Conservation (phyloP, 2,329 filamentous ascomycete species). For the Penicillium nordicum region DNA sequence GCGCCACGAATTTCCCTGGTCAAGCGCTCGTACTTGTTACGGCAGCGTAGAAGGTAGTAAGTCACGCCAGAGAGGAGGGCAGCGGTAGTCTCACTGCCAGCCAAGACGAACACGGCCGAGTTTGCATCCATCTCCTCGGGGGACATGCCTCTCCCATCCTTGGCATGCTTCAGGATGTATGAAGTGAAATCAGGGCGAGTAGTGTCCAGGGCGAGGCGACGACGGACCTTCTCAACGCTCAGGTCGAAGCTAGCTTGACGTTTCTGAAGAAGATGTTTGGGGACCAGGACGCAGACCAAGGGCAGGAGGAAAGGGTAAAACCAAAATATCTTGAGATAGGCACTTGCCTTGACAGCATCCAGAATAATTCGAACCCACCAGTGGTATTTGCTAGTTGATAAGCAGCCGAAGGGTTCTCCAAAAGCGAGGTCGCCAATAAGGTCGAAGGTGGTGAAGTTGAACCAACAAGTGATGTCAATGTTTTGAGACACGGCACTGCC, state of each 20-base stretch:
- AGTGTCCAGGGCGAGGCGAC: conserved; percentile 13
- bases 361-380: conserved; percentile 31
- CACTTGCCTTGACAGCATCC: conserved; percentile 23
- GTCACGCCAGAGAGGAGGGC: conserved; percentile 20
- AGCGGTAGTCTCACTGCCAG: conserved; percentile 28
- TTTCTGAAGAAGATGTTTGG: conserved; percentile 18
- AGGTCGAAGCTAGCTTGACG: conserved; percentile 14
- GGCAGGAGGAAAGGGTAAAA: conserved; percentile 21
- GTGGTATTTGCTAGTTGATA: conserved; percentile 27
- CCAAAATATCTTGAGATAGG: conserved; percentile 20
- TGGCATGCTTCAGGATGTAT: conserved; percentile 22
- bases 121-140: conserved; percentile 23
- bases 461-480: conserved; percentile 23
- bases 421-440: conserved; percentile 36
- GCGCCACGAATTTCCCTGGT: conserved; percentile 25
- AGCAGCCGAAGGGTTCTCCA: conserved; percentile 33
- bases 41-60: conserved; percentile 25
- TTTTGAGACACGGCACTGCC: not conserved
- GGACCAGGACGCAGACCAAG: conserved; percentile 12
- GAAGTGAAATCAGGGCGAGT: conserved; percentile 26
- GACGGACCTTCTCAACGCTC: conserved; percentile 21
- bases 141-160: conserved; percentile 15
- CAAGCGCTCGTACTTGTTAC: conserved; percentile 18
- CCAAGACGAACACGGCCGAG: conserved; percentile 23
- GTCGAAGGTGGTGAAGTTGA: conserved; percentile 34